Percentiles rank a stretch among this genome's conserved stretches.
phyloP scores from a whole-genome alignment of 108 stramenopile species.

The Skeletonema menzelii region DNA sequence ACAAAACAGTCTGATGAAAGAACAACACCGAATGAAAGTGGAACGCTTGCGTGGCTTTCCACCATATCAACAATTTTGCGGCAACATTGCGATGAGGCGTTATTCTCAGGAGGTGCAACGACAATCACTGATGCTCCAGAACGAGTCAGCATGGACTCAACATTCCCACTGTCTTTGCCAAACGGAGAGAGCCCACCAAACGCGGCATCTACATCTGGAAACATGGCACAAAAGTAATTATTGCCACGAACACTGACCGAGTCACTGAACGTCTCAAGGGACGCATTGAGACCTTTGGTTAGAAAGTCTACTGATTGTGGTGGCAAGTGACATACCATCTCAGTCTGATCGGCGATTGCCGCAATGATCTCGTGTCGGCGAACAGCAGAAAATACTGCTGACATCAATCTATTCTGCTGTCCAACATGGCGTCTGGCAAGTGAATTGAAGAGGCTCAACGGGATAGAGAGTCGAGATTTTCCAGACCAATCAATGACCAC shows the following conservation, averaged over 20 bases:
- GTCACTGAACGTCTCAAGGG: conserved; percentile 68
- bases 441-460: conserved; percentile 41
- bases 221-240: conserved; percentile 74
- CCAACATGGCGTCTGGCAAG: conserved; percentile 70
- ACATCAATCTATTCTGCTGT: conserved; percentile 53
- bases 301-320: conserved; percentile 47
- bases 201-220: conserved; percentile 66
- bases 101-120: conserved; percentile 66
- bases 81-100: conserved; percentile 70
- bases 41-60: conserved; percentile 45
- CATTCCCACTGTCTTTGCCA: conserved; percentile 51
- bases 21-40: conserved; percentile 73
- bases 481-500: conserved; percentile 72
- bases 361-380: conserved; percentile 75
- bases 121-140: conserved; percentile 64
- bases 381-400: conserved; percentile 62
- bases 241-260: conserved; percentile 55
- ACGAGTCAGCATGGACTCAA: conserved; percentile 39
- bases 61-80: conserved; percentile 65
- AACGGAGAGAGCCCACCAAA: conserved; percentile 79
- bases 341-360: conserved; percentile 62
- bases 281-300: conserved; percentile 42
- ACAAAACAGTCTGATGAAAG: conserved; percentile 66
- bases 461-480: conserved; percentile 52
- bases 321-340: conserved; percentile 63